phyloP scores from a whole-genome alignment of 2,329 filamentous ascomycete species.

The Beauveria brongniartii region DNA sequence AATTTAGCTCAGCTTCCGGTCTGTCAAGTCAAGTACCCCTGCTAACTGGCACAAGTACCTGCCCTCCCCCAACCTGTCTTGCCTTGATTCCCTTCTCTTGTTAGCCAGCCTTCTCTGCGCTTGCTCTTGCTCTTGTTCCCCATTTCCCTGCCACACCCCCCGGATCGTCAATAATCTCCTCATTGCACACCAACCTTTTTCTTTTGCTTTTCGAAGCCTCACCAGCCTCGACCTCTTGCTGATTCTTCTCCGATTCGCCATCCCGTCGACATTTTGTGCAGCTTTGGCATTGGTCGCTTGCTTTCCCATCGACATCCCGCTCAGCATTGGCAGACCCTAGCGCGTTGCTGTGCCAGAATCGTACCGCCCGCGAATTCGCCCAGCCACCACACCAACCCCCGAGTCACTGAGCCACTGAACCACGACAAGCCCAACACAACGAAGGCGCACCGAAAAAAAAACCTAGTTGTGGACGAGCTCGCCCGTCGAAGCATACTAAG shows the following conservation, averaged over 20 bases:
- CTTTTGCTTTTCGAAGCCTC: neutral
- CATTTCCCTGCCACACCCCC: slow-evolving; percentile 5
- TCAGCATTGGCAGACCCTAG: neutral
- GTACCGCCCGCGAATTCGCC: neutral
- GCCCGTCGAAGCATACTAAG: neutral
- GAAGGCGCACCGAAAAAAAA: neutral
- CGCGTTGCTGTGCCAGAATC: slow-evolving; percentile 4
- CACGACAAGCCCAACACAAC: neutral
- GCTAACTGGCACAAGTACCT: slow-evolving; percentile 2
- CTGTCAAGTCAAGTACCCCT: neutral
- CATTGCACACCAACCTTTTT: neutral
- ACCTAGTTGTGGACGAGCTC: neutral
- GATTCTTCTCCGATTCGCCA: neutral
- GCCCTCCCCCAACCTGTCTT: neutral
- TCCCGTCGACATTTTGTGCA: neutral
- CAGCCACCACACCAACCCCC: neutral
- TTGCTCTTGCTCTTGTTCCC: neutral
- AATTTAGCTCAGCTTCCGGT: too few species aligned
- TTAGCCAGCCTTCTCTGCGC: neutral
- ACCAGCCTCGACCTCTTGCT: neutral
- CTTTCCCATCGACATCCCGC: neutral
- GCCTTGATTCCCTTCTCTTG: neutral
- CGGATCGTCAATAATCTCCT: slow-evolving; percentile 7
- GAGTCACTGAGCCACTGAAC: neutral
- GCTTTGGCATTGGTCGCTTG: neutral